Evolutionary conservation across 257 asterid genomes (phyloP).

Genomic region (Capsicum rhomboideum): DNA sequence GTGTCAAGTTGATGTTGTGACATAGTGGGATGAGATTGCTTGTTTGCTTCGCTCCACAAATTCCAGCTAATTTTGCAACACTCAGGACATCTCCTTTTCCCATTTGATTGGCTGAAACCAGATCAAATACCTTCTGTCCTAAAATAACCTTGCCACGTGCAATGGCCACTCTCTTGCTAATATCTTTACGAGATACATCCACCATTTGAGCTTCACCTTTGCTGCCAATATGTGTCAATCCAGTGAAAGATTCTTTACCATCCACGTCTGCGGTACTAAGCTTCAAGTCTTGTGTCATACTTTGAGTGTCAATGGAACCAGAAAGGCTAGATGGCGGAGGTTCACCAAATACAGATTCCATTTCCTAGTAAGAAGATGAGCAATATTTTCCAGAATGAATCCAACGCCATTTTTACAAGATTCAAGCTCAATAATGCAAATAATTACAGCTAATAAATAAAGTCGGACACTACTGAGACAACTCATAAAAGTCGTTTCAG

Average conservation of each 20-base stretch:
- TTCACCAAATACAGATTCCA: constrained; percentile 79
- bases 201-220: constrained; percentile 83
- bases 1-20: constrained; percentile 62
- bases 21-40: constrained; percentile 79
- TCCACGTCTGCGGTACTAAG: background rate
- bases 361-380: constrained; percentile 41
- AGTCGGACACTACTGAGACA: no score
- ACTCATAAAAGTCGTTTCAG: no score
- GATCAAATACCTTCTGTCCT: constrained; percentile 52
- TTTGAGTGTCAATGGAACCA: constrained; percentile 30
- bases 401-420: background rate
- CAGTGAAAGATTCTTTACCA: constrained; percentile 11
- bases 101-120: constrained; percentile 73
- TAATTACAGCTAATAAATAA: background rate
- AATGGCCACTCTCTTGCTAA: constrained; percentile 53
- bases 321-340: constrained; percentile 52
- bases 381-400: background rate
- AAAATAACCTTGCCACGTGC: constrained; percentile 77
- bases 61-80: constrained; percentile 74
- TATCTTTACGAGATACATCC: constrained; percentile 61
- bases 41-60: constrained; percentile 71
- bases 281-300: constrained; percentile 24
- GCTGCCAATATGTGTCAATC: constrained; percentile 51
- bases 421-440: background rate
- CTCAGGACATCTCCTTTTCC: constrained; percentile 76